Base-by-base conservation (phyloP, 495 filamentous ascomycete species). In the Cladorrhinum samala region DNA sequence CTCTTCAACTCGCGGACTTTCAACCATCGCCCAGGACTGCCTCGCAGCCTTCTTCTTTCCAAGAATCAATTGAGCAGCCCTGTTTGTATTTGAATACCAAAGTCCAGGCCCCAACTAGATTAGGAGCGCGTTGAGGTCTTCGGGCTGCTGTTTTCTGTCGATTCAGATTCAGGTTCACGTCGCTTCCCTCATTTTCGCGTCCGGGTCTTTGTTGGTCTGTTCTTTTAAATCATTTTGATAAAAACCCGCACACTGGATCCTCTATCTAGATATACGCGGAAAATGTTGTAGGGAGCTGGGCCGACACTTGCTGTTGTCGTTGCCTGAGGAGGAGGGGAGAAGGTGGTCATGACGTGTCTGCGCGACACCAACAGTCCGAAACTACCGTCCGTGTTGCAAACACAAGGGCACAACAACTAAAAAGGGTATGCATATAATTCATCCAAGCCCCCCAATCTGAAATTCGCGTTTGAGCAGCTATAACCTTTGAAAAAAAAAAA, bases 351-450 rank as follows among this genome's bases (percentile, higher is more conserved):
- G 63, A 66, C 55, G 60, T 61, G 60, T 51, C 52, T 55, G 43
- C 27, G 49, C 59, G 33, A 66, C 60, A 55, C 54, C 48, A 23
- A 55, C 45, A 47, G 3, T 27, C 46, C 30, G 54, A 46, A 43
- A 46, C n/a, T n/a, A n/a, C n/a, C 39, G 44, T 40, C 37, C 47
- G 27, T 55, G 56, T 47, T 55, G 55, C 39, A 46, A 45, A 55
- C 36, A 52, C 45, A 46, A 49, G n/a, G n/a, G 44, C 49, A 58
- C 49, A 43, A 46, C 36, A 39, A 54, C 21, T 41, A 50, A 19
- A 17, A 57, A 62, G 64, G 64, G 64, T 67, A 67, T 67, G 64
- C 61, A 63, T 62, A 21, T 50, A 63, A 58, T 33, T 53, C 61
- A 64, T 39, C 60, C 39, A 24, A 20, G 50, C 59, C 59, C 64